Conservation (phyloP, 2,329 filamentous ascomycete genomes). For the Penicillium occitanis region DNA sequence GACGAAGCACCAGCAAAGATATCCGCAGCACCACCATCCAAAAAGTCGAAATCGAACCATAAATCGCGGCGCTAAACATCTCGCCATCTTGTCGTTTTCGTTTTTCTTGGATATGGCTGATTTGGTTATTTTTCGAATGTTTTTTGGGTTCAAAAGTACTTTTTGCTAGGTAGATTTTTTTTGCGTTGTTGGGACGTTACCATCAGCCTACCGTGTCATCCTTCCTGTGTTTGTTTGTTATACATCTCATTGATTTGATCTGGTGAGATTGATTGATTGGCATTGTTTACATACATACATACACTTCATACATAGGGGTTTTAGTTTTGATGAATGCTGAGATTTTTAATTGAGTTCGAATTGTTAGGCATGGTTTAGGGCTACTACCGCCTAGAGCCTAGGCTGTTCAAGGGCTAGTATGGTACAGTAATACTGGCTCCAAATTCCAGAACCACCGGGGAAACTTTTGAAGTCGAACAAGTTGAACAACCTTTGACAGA, state of each 20-base stretch:
- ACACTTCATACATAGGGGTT: conserved; percentile 14
- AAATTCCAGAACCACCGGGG: not conserved
- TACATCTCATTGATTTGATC: not conserved
- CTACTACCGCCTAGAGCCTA: not conserved
- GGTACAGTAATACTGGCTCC: not conserved
- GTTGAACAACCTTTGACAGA: not conserved
- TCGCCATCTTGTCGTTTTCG: not conserved
- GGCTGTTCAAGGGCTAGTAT: not conserved
- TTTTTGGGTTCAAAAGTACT: conserved; percentile 1
- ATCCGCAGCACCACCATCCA: conserved; percentile 30
- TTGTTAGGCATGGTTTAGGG: not conserved
- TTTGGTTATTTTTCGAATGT: not conserved
- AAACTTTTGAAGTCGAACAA: not conserved
- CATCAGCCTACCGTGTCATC: not conserved
- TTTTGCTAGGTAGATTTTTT: not conserved
- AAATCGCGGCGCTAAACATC: conserved; percentile 23
- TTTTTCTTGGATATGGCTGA: not conserved
- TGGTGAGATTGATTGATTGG: not conserved
- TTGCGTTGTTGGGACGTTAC: not conserved
- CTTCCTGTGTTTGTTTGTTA: not conserved
- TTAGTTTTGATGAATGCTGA: not conserved
- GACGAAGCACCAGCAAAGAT: conserved; percentile 27
- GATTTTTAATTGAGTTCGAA: not conserved
- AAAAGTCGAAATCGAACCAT: conserved; percentile 38
- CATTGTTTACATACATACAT: conserved; percentile 16